These are phyloP conservation scores for Nicotiana knightiana DNA, from an alignment of 257 asterid genomes.

Conservation along the genomic window DNA sequence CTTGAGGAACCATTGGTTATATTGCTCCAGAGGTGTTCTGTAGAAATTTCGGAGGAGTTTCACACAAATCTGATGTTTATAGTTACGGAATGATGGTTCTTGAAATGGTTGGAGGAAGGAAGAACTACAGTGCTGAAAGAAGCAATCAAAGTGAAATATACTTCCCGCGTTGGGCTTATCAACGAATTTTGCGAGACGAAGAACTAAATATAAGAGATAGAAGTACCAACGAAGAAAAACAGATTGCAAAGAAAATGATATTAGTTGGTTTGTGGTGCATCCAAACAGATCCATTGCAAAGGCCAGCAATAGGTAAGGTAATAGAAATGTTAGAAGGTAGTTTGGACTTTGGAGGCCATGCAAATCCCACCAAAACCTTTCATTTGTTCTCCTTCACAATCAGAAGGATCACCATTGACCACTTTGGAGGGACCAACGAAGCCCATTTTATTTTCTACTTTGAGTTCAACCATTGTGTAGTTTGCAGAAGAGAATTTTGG, in stretches of 20 bases:
- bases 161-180: slow-evolving; percentile 22
- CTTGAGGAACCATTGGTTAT: slow-evolving; percentile 23
- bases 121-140: neutral
- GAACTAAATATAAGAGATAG: neutral
- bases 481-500: too few species aligned
- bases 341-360: neutral
- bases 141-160: slow-evolving; percentile 7
- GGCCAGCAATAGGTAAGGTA: slow-evolving; percentile 16
- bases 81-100: slow-evolving; percentile 33
- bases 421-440: neutral
- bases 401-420: neutral
- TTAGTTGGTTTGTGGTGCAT: slow-evolving; percentile 24
- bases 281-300: slow-evolving; percentile 11
- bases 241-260: slow-evolving; percentile 15
- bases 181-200: neutral
- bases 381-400: slow-evolving; percentile 5
- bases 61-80: slow-evolving; percentile 25
- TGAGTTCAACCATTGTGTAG: neutral
- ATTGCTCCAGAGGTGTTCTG: slow-evolving; percentile 25
- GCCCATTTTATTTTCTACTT: neutral
- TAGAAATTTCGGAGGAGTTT: slow-evolving; percentile 17
- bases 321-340: slow-evolving; percentile 21
- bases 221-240: slow-evolving; percentile 3
- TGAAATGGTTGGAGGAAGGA: slow-evolving; percentile 24
- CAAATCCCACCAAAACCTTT: slow-evolving; percentile 20